A percentile compares a stretch with the other conserved stretches of the same genome.
Evolutionary conservation across 768 basidiomycete genomes (phyloP).

Genomic region (Boletus coccyginus): DNA sequence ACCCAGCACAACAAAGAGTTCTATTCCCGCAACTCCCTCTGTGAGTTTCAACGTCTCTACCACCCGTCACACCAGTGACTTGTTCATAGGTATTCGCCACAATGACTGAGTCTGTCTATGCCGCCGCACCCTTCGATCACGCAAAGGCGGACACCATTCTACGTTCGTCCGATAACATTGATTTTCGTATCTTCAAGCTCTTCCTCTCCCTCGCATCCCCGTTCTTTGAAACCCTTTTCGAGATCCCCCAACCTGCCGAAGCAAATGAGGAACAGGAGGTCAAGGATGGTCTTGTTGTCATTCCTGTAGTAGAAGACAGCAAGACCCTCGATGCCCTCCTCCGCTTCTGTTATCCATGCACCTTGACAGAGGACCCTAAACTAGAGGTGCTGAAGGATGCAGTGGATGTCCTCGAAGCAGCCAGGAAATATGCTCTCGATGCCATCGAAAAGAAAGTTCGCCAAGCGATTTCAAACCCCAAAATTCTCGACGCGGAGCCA

Average conservation of each 20-base stretch:
- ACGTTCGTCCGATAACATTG: constrained; percentile 24
- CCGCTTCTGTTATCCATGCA: constrained; percentile 23
- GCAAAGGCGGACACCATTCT: constrained; percentile 21
- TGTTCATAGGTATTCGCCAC: neutral
- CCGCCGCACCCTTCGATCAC: constrained; percentile 19
- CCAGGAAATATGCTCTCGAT: constrained; percentile 21
- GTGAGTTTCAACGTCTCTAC: neutral
- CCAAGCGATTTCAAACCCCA: constrained; percentile 18
- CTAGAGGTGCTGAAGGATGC: constrained; percentile 11
- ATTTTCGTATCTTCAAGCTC: constrained; percentile 30
- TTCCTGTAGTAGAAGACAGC: constrained; percentile 18
- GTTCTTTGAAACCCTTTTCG: constrained; percentile 33
- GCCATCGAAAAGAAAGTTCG: constrained; percentile 19
- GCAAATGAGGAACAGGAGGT: constrained; percentile 6
- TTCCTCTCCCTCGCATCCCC: constrained; percentile 15
- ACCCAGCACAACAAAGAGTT: neutral
- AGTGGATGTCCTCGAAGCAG: constrained; percentile 14
- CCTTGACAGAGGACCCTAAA: constrained; percentile 14
- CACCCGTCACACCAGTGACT: neutral
- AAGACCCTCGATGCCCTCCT: constrained; percentile 21
- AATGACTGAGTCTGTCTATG: neutral
- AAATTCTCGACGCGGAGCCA: constrained; percentile 20
- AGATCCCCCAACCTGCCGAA: constrained; percentile 24
- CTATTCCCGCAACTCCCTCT: neutral
- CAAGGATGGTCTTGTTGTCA: constrained; percentile 14